Evolutionary conservation across 1,284 basidiomycete genomes (phyloP), one percentile per base, ranked within the genome.

Genomic region (Fomitopsis betulina): DNA sequence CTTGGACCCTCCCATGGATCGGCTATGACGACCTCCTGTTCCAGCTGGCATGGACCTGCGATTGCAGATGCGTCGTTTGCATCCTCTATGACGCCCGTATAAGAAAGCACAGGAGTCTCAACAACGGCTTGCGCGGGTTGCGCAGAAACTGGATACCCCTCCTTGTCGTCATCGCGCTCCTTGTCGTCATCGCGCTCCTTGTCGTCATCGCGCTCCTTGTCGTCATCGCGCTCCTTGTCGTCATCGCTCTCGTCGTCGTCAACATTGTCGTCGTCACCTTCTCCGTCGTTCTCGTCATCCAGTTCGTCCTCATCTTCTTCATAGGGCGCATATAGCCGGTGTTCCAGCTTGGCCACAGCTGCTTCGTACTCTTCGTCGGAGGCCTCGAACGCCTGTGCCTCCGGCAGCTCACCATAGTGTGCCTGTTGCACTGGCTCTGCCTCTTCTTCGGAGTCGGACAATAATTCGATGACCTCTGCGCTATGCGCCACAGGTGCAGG

Each of bases 1-100:
- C 70, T 72, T 2, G 81, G 78, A 13, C 78, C 79, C 27, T 65
- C 69, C 83, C 82, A 84, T 17, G 77, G 78, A 66, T 85, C 80
- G 12, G 65, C 67, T 7, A 84, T 66, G 7, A 78, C 76, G 4
- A 77, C 56, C 1, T 62, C 19, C 15, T 40, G 54, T 25, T 47
- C 45, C 12, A 12, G 15, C 25, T 47, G 13, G 13, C n/a, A 13
- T 17, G 27, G 9, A 27, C 13, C 23, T 21, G 6, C 23, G 23
- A 23, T 56, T 3, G 63, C 60, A 33, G 30, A 13, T 27, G 12
- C 27, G 21, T 37, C 39, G 45, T 65, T 58, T 27, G 68, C 66
- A n/a, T 65, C 68, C 35, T 45, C 58, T 38, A 35, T 32, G 25
- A 51, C 35, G 8, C 32, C 49, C 19, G 49, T 21, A 17, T 37